Evolutionary conservation across 2,329 filamentous ascomycete genomes (phyloP).

Genomic region (Trichophyton rubrum): DNA sequence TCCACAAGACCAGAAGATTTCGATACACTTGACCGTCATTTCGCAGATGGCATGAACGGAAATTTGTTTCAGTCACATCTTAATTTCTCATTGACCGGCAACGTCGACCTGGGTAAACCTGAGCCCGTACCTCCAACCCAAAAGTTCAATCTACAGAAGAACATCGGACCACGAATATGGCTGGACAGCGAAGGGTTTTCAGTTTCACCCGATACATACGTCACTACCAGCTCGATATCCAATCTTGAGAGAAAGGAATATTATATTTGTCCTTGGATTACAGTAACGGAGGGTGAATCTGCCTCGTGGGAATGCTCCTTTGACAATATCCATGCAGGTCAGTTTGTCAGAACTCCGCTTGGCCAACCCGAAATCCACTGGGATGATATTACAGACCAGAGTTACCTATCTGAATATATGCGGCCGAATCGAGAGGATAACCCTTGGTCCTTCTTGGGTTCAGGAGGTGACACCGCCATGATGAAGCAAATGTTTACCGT

Average conservation of each 20-base stretch:
- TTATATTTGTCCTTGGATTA: constrained; percentile 8
- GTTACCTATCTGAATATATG: constrained; percentile 7
- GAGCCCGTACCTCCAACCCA: constrained; percentile 8
- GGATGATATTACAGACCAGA: constrained; percentile 8
- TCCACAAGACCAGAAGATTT: constrained; percentile 8
- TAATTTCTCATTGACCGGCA: constrained; percentile 10
- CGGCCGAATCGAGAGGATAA: constrained; percentile 9
- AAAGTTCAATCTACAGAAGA: neutral
- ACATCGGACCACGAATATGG: constrained; percentile 10
- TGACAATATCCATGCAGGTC: constrained; percentile 5
- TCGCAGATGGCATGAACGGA: constrained; percentile 7
- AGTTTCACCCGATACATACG: constrained; percentile 9
- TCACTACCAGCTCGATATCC: constrained; percentile 4
- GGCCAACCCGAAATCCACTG: constrained; percentile 11
- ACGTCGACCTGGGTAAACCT: constrained; percentile 6
- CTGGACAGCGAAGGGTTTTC: constrained; percentile 12
- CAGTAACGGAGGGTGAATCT: neutral
- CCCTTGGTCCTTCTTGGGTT: constrained; percentile 8
- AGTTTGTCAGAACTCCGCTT: constrained; percentile 2
- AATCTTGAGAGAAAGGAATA: neutral
- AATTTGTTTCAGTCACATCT: constrained; percentile 9
- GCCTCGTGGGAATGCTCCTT: constrained; percentile 10
- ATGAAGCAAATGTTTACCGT: constrained; percentile 12
- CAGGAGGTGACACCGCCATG: constrained; percentile 8
- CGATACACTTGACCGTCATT: constrained; percentile 5